Percentiles rank a stretch among this genome's conserved stretches.
Conservation (phyloP, 768 basidiomycete species). For the Kwoniella newhampshirensis region DNA sequence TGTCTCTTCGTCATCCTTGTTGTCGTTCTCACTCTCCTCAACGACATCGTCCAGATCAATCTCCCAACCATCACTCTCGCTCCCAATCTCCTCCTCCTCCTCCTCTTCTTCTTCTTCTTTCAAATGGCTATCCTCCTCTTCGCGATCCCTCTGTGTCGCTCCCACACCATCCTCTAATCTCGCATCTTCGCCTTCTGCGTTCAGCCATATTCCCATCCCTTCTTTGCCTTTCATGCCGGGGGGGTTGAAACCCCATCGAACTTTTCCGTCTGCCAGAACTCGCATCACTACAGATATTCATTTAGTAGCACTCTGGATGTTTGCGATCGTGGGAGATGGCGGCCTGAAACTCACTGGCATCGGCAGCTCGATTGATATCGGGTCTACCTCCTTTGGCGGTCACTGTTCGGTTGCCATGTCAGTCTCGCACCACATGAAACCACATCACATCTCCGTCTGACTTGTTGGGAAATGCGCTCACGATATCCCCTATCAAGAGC, state of each 20-base stretch:
- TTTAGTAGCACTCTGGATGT: background rate
- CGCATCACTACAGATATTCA: conserved; percentile 66
- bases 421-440: background rate
- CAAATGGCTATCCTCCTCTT: conserved; percentile 43
- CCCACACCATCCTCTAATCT: conserved; percentile 22
- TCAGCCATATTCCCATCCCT: conserved; percentile 47
- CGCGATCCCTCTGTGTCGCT: conserved; percentile 7
- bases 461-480: conserved; percentile 18
- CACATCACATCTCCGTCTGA: too few relatives aligned
- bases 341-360: conserved; percentile 65
- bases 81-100: conserved; percentile 28
- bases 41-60: conserved; percentile 1
- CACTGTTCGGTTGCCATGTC: too few relatives aligned
- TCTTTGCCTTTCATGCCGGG: conserved; percentile 50
- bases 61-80: conserved; percentile 5
- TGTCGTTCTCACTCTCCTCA: conserved; percentile 16
- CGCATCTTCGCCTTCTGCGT: conserved; percentile 9
- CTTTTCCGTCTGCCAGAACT: conserved; percentile 73
- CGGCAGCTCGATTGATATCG: conserved; percentile 85
- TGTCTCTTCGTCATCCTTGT: conserved; percentile 47
- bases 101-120: conserved; percentile 53
- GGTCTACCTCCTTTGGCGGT: conserved; percentile 89
- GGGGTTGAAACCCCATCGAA: conserved; percentile 86
- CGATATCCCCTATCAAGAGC: conserved; percentile 73
- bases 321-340: background rate